A percentile compares a stretch with the other conserved stretches of the same genome.
These are phyloP conservation scores for Cantharellus anzutake DNA, from an alignment of 768 basidiomycete genomes.

Conservation along the genomic window DNA sequence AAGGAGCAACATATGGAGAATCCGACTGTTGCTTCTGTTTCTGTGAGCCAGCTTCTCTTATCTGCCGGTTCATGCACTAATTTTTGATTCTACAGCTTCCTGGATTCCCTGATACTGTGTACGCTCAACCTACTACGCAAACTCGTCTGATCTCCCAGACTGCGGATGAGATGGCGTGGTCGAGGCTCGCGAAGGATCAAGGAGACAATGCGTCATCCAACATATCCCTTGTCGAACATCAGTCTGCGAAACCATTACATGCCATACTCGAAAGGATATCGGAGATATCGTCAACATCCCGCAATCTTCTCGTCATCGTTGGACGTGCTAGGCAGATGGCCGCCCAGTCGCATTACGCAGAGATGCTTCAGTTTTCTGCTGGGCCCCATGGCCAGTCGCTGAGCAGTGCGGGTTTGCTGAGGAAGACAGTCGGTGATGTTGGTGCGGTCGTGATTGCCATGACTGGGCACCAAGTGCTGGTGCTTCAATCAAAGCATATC, in stretches of 20 bases:
- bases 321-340: slow-evolving; percentile 64
- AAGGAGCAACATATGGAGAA: slow-evolving; percentile 10
- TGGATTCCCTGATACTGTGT: slow-evolving; percentile 49
- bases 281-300: slow-evolving; percentile 10
- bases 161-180: slow-evolving; percentile 68
- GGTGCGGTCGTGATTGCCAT: slow-evolving; percentile 20
- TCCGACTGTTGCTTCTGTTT: slow-evolving; percentile 5
- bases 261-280: slow-evolving; percentile 27
- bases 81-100: slow-evolving; percentile 20
- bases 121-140: slow-evolving; percentile 43
- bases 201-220: slow-evolving; percentile 22
- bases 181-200: slow-evolving; percentile 31
- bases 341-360: slow-evolving; percentile 34
- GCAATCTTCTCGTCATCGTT: slow-evolving; percentile 39
- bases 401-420: slow-evolving; percentile 18
- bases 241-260: slow-evolving; percentile 37
- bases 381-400: slow-evolving; percentile 5
- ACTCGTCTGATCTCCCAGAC: slow-evolving; percentile 56
- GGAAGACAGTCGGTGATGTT: slow-evolving; percentile 25
- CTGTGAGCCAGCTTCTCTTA: neutral
- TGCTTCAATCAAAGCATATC: slow-evolving; percentile 1
- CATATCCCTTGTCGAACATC: slow-evolving; percentile 36
- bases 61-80: neutral
- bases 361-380: slow-evolving; percentile 27
- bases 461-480: neutral